Evolutionary conservation across 768 basidiomycete genomes (phyloP).

Genomic region (Tremella mesenterica): DNA sequence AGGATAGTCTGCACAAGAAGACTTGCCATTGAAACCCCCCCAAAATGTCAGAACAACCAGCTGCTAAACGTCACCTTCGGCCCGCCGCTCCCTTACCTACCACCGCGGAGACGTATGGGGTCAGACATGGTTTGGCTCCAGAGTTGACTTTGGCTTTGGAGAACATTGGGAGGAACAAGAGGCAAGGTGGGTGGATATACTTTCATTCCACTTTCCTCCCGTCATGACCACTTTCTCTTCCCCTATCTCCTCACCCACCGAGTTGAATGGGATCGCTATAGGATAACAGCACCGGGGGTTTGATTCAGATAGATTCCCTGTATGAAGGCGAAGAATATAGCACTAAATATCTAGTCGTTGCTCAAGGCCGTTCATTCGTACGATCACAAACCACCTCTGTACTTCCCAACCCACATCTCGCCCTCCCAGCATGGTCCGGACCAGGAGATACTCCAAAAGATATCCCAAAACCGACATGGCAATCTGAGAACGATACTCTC

Average conservation of each 20-base stretch:
- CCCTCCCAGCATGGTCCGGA: too few relatives aligned
- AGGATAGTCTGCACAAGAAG: too few relatives aligned
- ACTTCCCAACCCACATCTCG: neutral
- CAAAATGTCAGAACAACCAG: neutral
- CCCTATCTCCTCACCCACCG: too few relatives aligned
- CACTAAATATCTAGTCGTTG: constrained; percentile 1
- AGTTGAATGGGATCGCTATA: too few relatives aligned
- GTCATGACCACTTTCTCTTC: too few relatives aligned
- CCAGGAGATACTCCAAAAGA: too few relatives aligned
- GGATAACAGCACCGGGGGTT: too few relatives aligned
- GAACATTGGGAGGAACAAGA: constrained; percentile 15
- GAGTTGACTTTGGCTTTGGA: constrained; percentile 18
- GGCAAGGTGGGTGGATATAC: constrained; percentile 16
- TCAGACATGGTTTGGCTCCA: constrained; percentile 24
- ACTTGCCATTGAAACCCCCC: neutral
- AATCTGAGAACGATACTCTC: neutral
- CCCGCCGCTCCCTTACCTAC: constrained; percentile 19
- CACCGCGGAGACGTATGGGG: constrained; percentile 27
- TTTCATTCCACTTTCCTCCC: neutral
- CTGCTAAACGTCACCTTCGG: constrained; percentile 18
- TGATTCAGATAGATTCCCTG: too few relatives aligned
- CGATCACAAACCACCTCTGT: neutral
- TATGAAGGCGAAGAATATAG: too few relatives aligned
- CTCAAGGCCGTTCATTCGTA: constrained; percentile 3
- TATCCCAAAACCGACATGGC: neutral